Conservation (phyloP, 2,329 filamentous ascomycete species). For the Colletotrichum endophyticum region DNA sequence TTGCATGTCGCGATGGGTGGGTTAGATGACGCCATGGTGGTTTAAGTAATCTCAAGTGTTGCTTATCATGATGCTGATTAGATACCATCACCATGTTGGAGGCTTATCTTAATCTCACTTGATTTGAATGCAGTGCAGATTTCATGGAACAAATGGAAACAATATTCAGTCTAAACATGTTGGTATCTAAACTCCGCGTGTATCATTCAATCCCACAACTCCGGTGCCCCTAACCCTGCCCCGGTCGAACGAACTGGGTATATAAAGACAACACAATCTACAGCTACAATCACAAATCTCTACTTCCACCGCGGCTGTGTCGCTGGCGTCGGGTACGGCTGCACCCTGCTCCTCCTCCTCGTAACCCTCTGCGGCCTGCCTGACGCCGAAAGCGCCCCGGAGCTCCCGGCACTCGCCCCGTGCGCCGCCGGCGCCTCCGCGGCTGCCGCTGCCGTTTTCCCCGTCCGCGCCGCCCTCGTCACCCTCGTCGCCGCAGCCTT, state of each 20-base stretch:
- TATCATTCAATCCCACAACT: neutral
- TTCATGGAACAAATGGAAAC: neutral
- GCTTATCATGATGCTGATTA: neutral
- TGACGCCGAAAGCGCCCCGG: neutral
- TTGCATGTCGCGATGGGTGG: constrained; percentile 3
- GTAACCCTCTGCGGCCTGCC: constrained; percentile 3
- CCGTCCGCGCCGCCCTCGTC: neutral
- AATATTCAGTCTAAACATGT: neutral
- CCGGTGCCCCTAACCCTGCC: neutral
- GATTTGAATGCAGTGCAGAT: neutral
- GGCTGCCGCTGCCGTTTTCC: neutral
- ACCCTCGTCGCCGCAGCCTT: neutral
- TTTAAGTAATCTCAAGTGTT: neutral
- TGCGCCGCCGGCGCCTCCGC: neutral
- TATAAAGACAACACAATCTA: neutral
- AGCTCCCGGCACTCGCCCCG: neutral
- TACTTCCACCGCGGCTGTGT: constrained; percentile 13
- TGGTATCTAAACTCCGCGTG: neutral
- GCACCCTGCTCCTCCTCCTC: neutral
- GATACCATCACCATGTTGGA: neutral
- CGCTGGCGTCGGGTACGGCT: constrained; percentile 5
- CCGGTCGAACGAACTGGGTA: neutral
- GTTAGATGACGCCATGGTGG: neutral
- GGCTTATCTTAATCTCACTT: neutral
- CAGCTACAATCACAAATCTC: neutral